Base-by-base conservation (phyloP, 768 basidiomycete species). In the Leccinum subgranulosum region DNA sequence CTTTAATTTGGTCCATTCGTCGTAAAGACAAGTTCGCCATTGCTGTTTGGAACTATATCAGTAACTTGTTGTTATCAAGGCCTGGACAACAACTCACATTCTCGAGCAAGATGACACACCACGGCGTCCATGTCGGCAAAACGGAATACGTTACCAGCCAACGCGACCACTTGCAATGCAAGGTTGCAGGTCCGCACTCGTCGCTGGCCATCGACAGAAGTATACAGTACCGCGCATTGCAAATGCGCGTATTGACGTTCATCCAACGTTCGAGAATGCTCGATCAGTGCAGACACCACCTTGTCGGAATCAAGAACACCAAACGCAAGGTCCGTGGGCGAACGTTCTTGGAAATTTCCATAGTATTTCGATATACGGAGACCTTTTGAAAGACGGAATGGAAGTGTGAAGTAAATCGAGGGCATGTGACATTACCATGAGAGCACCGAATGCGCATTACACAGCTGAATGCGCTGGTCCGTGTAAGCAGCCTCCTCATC, bases 61-160 rank as follows among this genome's bases (percentile, higher is more conserved):
- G 52, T 34, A 17, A 25, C 8, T 19, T 7, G 34, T 36, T 5
- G 33, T 36, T 6, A 29, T 23, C 56, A 31, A 60, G 50, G 46
- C 12, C 1, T n/a, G 46, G 33, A 23, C 25, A 49, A 62, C 21
- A 5, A 67, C 82, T 65, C 60, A 94, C 96, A 87, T 68, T 90
- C 84, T 61, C 94, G 90, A 31, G 87, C 77, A 59, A 93, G 73
- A 69, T 88, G 77, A 45, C 84, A 81, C 23, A 95, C 78, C 2
- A 87, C 83, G 3, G 91, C 82, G 63, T 98, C 95, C 77, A 94
- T 80, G 73, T 99, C 97, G 12, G 93, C 94, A 71, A 77, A 92
- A 51, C 89, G 84, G 76, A 95, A 99, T 11, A 98, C 86, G 68
- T 89, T 94, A 9, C 86, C 92, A n/a, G 94, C 92, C 60, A 98